These are phyloP conservation scores for Aphanomyces invadans DNA, from an alignment of 352 stramenopile species.

Conservation along the genomic window DNA sequence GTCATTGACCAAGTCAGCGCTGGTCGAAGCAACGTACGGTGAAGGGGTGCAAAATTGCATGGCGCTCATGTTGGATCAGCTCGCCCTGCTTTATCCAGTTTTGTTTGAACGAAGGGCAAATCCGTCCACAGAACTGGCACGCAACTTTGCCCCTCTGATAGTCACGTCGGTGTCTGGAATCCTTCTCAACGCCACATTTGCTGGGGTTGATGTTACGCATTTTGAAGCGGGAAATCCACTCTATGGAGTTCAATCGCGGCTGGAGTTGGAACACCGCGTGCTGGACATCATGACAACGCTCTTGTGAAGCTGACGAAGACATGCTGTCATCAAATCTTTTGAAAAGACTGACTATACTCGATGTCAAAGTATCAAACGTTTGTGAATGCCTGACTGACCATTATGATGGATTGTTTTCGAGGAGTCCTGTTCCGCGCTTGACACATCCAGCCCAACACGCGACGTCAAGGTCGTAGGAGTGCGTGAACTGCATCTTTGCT, in stretches of 20 bases:
- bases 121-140: background rate
- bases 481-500: too few species aligned
- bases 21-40: background rate
- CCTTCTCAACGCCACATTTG: background rate
- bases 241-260: background rate
- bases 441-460: too few species aligned
- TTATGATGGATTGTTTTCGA: too few species aligned
- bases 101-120: slow-evolving; percentile 3
- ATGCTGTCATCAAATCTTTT: background rate
- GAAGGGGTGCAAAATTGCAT: background rate
- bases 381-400: too few species aligned
- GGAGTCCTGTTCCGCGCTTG: too few species aligned
- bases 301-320: background rate
- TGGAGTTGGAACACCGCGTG: background rate
- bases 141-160: background rate
- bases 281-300: background rate
- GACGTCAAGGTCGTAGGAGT: too few species aligned
- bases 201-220: background rate
- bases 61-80: background rate
- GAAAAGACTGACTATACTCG: too few species aligned
- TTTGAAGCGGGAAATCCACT: background rate
- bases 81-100: background rate
- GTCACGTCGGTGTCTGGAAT: background rate
- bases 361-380: too few species aligned
- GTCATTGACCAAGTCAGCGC: background rate